phyloP scores from a whole-genome alignment of 228 moss, liverwort and hornwort species.

The Sphagnum magellanicum region DNA sequence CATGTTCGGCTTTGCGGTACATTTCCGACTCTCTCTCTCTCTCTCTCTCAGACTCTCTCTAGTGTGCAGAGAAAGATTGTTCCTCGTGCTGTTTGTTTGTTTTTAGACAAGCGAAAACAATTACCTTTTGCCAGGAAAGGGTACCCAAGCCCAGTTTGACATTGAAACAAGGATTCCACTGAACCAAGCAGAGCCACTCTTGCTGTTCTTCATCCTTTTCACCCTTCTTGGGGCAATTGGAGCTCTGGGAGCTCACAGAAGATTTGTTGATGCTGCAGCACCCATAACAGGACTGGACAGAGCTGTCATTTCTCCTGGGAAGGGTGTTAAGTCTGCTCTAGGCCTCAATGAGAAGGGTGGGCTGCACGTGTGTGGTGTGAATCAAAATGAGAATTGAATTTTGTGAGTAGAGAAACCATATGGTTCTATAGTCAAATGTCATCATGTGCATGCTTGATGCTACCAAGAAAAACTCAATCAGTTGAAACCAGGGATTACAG shows the following conservation, averaged over 20 bases:
- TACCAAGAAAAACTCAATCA: too few species aligned
- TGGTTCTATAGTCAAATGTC: too few species aligned
- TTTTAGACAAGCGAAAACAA: too few species aligned
- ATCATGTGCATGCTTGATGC: too few species aligned
- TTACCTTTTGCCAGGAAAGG: constrained; percentile 32
- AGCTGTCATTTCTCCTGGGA: constrained; percentile 55
- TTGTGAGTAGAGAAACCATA: too few species aligned
- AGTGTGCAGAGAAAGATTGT: too few species aligned
- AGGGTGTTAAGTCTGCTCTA: constrained; percentile 51
- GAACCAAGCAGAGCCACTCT: constrained; percentile 72
- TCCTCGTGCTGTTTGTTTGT: too few species aligned
- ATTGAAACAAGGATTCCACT: constrained; percentile 84
- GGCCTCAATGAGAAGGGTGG: constrained; percentile 62
- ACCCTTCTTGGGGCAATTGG: constrained; percentile 80
- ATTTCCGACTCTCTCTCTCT: neutral
- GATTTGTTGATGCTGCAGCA: constrained; percentile 41
- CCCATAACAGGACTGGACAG: constrained; percentile 15
- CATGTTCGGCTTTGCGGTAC: constrained; percentile 85
- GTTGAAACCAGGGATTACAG: too few species aligned
- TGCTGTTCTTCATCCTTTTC: constrained; percentile 81
- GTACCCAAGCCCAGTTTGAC: constrained; percentile 81
- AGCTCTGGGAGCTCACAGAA: constrained; percentile 72
- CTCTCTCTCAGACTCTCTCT: too few species aligned
- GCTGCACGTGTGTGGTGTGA: too few species aligned
- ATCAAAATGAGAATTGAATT: too few species aligned